Evolutionary conservation across 2,329 filamentous ascomycete species (phyloP).

Genomic region (Pseudocercospora vitis): DNA sequence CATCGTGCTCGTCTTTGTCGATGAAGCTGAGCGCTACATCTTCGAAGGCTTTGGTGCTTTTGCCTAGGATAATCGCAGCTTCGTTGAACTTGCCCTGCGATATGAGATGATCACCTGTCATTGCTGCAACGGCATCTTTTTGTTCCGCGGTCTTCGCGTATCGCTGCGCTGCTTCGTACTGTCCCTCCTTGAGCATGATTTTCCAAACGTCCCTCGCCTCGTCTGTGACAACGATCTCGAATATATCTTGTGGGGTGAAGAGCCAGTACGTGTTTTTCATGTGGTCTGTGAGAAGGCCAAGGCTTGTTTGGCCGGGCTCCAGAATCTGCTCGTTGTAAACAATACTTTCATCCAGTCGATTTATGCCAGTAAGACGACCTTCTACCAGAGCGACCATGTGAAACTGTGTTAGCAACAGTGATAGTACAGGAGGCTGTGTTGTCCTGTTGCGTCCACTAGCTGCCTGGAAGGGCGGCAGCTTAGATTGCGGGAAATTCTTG

Average conservation of each 20-base stretch:
- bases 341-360: constrained; percentile 79
- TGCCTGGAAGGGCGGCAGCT: constrained; percentile 64
- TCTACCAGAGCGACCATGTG: constrained; percentile 84
- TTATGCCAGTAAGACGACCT: constrained; percentile 77
- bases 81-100: constrained; percentile 79
- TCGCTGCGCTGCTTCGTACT: constrained; percentile 83
- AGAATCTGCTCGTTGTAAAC: constrained; percentile 88
- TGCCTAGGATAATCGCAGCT: constrained; percentile 86
- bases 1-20: constrained; percentile 85
- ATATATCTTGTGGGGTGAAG: constrained; percentile 87
- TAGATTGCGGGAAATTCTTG: constrained; percentile 71
- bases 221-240: constrained; percentile 85
- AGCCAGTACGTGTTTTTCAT: constrained; percentile 98
- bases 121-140: constrained; percentile 86
- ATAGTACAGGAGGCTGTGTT: constrained; percentile 70
- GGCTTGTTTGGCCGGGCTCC: constrained; percentile 71
- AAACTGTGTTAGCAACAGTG: constrained; percentile 87
- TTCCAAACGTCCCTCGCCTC: constrained; percentile 94
- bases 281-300: constrained; percentile 84
- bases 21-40: constrained; percentile 91
- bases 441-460: constrained; percentile 64
- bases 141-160: constrained; percentile 79
- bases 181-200: constrained; percentile 80
- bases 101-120: constrained; percentile 85
- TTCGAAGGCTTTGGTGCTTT: constrained; percentile 95